Evolutionary conservation across 257 asterid species (phyloP), one percentile per base, ranked within the genome.

Genomic region (Mentha longifolia): DNA sequence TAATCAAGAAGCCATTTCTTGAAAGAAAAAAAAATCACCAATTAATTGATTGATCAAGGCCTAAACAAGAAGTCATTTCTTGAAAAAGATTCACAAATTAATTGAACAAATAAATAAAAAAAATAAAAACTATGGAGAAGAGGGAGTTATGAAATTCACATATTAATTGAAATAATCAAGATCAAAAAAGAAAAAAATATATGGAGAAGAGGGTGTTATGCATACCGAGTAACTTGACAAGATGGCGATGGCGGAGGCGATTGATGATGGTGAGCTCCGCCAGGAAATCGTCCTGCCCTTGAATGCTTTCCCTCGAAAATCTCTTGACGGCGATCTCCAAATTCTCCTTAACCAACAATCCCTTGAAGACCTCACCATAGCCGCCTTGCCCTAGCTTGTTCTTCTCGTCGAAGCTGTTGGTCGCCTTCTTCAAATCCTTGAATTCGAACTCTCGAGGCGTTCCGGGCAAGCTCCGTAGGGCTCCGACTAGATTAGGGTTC

Each of bases 381-480:
- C 98, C 98, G 0, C 98, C 98, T 68, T 88, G 85, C 2, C 98
- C 98, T 1, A 94, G 90, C 80, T 94, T 88, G 46, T 85, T 74
- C 79, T 65, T 88, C 63, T 73, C 96, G 42, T 89, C 92, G 46
- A 94, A 94, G 51, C 77, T 78, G 9, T 79, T 71, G 0, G 98
- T 94, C 5, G 97, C 98, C 79, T 80, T 91, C 76, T 86, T 89
- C 86, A 94, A 42, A 1, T 85, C 96, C 81, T 42, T 87, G 67
- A 86, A 89, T 19, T 67, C 74, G 61, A 83, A 94, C 84, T 94
- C 97, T 45, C 82, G 78, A 2, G 97, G 97, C 51, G 84, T 85
- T 20, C 97, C 97, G 0, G 98, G 97, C 72, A 94, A 70, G 49
- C 89, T 85, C 39, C 80, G 82, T 50, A 94, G 85, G 0, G 92